Conservation (phyloP, 2,329 filamentous ascomycete species). For the Claviceps spartinae region DNA sequence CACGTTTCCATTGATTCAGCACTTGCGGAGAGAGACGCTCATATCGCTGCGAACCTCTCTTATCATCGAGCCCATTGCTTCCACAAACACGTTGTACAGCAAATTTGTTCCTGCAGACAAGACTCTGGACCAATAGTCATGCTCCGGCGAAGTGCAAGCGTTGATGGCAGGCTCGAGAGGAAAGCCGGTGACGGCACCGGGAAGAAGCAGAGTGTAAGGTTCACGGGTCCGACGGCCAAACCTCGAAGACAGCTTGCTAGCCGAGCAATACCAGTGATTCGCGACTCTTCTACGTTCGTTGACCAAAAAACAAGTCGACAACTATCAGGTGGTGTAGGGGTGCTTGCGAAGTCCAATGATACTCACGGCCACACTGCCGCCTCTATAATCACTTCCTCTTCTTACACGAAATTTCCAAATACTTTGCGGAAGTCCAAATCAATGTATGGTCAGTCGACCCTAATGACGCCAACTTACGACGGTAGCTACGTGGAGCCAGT, state of each 20-base stretch:
- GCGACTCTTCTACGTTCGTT: not conserved
- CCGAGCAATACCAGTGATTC: conserved; percentile 12
- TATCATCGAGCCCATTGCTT: conserved; percentile 40
- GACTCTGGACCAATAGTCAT: conserved; percentile 13
- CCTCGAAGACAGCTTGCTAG: conserved; percentile 17
- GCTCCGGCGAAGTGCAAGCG: conserved; percentile 11
- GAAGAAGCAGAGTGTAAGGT: conserved; percentile 41
- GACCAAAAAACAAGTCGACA: not conserved
- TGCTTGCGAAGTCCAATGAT: not conserved
- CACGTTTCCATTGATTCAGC: conserved; percentile 36
- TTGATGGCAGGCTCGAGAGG: conserved; percentile 8
- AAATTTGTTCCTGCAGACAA: conserved; percentile 1
- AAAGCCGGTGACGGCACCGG: conserved; percentile 8
- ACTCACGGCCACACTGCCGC: not conserved
- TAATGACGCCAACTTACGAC: conserved; percentile 6
- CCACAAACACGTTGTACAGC: not conserved
- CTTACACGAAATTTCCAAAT: conserved; percentile 33
- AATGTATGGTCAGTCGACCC: conserved; percentile 29
- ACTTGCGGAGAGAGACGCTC: conserved; percentile 43
- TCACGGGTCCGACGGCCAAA: conserved; percentile 24
- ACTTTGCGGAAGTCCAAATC: conserved; percentile 42
- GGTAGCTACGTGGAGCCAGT: conserved; percentile 1
- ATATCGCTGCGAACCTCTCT: conserved; percentile 47
- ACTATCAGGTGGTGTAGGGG: too few relatives aligned
- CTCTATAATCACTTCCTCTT: not conserved